These are phyloP conservation scores for Chaetomiaceae sp. DNA, from an alignment of 2,329 filamentous ascomycete species.

Conservation along the genomic window DNA sequence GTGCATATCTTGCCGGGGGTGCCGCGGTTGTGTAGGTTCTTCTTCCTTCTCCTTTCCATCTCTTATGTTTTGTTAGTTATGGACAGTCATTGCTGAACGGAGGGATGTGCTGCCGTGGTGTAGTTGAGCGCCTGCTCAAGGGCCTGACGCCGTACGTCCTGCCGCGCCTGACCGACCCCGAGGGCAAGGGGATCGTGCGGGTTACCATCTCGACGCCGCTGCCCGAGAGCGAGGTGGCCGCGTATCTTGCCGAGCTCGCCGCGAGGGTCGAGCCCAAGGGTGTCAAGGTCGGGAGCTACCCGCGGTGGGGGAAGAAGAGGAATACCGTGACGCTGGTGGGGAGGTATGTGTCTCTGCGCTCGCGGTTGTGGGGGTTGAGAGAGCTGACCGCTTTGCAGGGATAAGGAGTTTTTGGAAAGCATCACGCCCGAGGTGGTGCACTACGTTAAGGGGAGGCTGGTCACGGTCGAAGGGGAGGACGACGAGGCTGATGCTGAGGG, in stretches of 20 bases:
- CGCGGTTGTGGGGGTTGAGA: neutral
- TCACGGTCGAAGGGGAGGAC: conserved; percentile 2
- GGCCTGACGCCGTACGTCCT: conserved; percentile 67
- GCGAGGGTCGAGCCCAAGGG: conserved; percentile 67
- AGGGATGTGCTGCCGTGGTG: neutral
- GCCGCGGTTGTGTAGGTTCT: conserved; percentile 63
- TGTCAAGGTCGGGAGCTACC: conserved; percentile 94
- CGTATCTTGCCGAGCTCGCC: conserved; percentile 76
- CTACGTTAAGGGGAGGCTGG: conserved; percentile 64
- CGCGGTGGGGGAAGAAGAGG: conserved; percentile 78
- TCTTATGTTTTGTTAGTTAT: neutral
- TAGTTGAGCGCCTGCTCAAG: conserved; percentile 70
- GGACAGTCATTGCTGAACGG: neutral
- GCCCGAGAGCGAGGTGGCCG: conserved; percentile 79
- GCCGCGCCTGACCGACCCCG: conserved; percentile 69
- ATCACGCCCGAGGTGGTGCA: conserved; percentile 72
- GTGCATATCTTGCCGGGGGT: conserved; percentile 90
- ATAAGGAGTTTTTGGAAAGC: conserved; percentile 72
- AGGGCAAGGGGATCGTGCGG: conserved; percentile 74
- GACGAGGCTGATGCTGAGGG: neutral
- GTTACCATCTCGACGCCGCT: conserved; percentile 83
- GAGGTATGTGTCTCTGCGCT: conserved; percentile 34
- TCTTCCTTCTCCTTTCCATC: neutral
- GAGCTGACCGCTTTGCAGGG: conserved; percentile 41
- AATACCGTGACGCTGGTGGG: conserved; percentile 90